Conservation (phyloP, 768 basidiomycete genomes). For the Lactarius sanguifluus region DNA sequence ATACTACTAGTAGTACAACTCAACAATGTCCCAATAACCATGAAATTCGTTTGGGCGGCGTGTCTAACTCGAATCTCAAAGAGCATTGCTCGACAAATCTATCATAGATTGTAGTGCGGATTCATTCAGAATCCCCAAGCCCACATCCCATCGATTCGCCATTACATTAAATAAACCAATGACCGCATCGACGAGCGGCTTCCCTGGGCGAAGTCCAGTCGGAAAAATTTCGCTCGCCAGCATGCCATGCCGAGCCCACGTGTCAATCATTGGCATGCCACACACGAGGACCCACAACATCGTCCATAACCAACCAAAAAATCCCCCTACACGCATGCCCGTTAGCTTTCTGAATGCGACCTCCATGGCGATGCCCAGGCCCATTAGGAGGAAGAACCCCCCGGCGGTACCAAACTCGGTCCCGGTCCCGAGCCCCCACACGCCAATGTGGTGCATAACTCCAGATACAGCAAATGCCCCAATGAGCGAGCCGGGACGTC, state of each 20-base stretch:
- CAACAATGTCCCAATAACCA: no score
- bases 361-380: constrained; percentile 43
- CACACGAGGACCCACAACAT: constrained; percentile 28
- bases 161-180: neutral
- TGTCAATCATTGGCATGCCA: constrained; percentile 2
- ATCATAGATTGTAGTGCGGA: no score
- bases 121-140: no score
- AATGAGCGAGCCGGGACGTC: constrained; percentile 30
- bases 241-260: constrained; percentile 13
- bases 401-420: constrained; percentile 47
- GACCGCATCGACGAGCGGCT: neutral
- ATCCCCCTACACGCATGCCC: constrained; percentile 48
- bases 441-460: constrained; percentile 54
- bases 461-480: constrained; percentile 62
- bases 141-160: neutral
- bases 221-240: constrained; percentile 12
- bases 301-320: constrained; percentile 54
- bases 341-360: constrained; percentile 44
- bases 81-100: no score
- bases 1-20: no score
- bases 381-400: constrained; percentile 49
- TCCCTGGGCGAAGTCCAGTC: neutral
- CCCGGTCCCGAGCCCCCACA: constrained; percentile 60
- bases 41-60: no score
- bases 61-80: no score